Evolutionary conservation across 306 rosid genomes (phyloP).

Genomic region (Castanea crenata): DNA sequence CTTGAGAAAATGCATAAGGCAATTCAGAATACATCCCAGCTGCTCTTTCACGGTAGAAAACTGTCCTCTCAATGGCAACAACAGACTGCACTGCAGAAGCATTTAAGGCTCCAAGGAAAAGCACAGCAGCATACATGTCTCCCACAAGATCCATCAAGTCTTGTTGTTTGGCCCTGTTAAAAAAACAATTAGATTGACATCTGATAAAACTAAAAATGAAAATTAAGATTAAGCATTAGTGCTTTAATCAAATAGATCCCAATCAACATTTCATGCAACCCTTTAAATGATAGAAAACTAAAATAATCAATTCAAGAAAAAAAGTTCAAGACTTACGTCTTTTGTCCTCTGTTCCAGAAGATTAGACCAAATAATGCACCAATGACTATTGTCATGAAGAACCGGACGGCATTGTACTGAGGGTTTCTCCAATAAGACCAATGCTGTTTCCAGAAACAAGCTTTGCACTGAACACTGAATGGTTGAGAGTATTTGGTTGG

Average conservation of each 20-base stretch:
- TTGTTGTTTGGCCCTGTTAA: slow-evolving; percentile 45
- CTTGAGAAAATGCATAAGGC: slow-evolving; percentile 78
- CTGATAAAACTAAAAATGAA: background rate
- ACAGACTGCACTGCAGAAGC: slow-evolving; percentile 55
- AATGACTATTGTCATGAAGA: slow-evolving; percentile 37
- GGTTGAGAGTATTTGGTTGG: slow-evolving; percentile 60
- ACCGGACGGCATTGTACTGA: slow-evolving; percentile 46
- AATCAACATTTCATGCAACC: background rate
- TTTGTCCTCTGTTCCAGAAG: slow-evolving; percentile 53
- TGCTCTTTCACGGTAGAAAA: slow-evolving; percentile 79
- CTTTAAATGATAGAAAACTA: background rate
- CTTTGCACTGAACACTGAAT: slow-evolving; percentile 54
- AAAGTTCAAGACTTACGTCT: slow-evolving; percentile 33
- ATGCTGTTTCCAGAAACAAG: slow-evolving; percentile 82
- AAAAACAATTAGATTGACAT: background rate
- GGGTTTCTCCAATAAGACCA: slow-evolving; percentile 81
- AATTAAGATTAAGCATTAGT: background rate
- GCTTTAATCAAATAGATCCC: background rate
- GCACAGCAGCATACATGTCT: slow-evolving; percentile 56
- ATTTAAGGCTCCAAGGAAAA: slow-evolving; percentile 66
- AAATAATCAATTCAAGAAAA: background rate
- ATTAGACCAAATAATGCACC: slow-evolving; percentile 59
- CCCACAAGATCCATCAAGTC: slow-evolving; percentile 57
- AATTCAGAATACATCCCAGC: slow-evolving; percentile 77
- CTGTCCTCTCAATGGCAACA: slow-evolving; percentile 59